phyloP scores from a whole-genome alignment of 1,284 basidiomycete genomes.

The Ganoderma sinense region DNA sequence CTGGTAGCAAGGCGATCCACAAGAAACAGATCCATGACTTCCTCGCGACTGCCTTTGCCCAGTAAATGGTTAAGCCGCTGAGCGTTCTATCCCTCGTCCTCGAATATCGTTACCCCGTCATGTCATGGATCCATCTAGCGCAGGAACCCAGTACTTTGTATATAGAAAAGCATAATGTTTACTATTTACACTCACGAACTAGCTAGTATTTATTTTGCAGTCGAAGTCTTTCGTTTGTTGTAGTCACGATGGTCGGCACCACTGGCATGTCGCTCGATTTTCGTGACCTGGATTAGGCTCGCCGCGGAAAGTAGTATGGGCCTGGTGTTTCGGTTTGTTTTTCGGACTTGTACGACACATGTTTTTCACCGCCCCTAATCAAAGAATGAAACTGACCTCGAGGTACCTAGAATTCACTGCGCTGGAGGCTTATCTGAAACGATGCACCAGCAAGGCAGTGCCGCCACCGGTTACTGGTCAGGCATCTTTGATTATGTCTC shows the following conservation, averaged over 20 bases:
- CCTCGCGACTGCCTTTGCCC: slow-evolving; percentile 62
- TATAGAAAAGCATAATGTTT: slow-evolving; percentile 25
- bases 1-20: slow-evolving; percentile 89
- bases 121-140: slow-evolving; percentile 2
- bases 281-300: neutral
- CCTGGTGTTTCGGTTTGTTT: neutral
- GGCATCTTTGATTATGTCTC: neutral
- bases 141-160: slow-evolving; percentile 23
- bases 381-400: neutral
- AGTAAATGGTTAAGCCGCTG: slow-evolving; percentile 6
- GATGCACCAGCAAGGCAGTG: neutral
- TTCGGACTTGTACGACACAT: neutral
- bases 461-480: neutral
- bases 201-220: slow-evolving; percentile 19
- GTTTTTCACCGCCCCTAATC: neutral
- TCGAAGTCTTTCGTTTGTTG: neutral
- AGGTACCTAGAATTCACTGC: neutral
- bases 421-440: neutral
- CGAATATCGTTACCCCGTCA: slow-evolving; percentile 3
- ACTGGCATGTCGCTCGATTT: neutral
- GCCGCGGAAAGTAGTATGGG: neutral
- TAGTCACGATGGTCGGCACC: neutral
- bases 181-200: slow-evolving; percentile 26
- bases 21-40: slow-evolving; percentile 88
- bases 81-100: neutral